Evolutionary conservation across 179 eudicot genomes (phyloP).

Genomic region (Spergularia azorica): DNA sequence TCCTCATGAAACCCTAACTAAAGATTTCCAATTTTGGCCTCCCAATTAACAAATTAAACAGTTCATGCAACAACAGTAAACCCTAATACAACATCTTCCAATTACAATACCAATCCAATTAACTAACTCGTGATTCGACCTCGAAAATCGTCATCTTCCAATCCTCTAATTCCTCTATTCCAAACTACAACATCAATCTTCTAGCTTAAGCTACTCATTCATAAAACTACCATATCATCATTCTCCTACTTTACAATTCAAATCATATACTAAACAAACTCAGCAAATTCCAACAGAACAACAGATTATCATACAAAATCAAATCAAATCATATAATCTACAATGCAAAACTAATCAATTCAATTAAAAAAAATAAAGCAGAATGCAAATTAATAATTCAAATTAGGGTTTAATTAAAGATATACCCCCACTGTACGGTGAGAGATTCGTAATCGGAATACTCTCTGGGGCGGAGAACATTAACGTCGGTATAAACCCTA

Average conservation of each 20-base stretch:
- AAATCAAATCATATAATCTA: neutral
- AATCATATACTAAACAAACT: conserved; percentile 5
- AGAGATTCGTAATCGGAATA: conserved; percentile 56
- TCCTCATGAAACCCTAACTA: conserved; percentile 4
- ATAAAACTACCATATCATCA: neutral
- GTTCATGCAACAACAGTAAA: too few species aligned
- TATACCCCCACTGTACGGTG: conserved; percentile 55
- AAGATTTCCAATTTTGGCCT: neutral
- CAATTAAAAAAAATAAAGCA: neutral
- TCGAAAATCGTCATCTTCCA: neutral
- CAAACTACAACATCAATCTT: neutral
- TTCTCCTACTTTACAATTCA: conserved; percentile 4
- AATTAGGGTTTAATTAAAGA: neutral
- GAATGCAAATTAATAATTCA: neutral
- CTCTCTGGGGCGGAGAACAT: conserved; percentile 45
- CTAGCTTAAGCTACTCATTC: neutral
- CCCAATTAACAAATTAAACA: neutral
- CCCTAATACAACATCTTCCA: neutral
- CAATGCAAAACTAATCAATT: neutral
- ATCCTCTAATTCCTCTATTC: neutral
- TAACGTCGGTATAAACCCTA: conserved; percentile 46
- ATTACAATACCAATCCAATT: conserved; percentile 9
- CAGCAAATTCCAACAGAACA: neutral
- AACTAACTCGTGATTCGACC: neutral
- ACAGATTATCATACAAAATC: neutral